These are phyloP conservation scores for Vaccinium macrocarpon DNA, from an alignment of 148 eudicot genomes.

Conservation along the genomic window DNA sequence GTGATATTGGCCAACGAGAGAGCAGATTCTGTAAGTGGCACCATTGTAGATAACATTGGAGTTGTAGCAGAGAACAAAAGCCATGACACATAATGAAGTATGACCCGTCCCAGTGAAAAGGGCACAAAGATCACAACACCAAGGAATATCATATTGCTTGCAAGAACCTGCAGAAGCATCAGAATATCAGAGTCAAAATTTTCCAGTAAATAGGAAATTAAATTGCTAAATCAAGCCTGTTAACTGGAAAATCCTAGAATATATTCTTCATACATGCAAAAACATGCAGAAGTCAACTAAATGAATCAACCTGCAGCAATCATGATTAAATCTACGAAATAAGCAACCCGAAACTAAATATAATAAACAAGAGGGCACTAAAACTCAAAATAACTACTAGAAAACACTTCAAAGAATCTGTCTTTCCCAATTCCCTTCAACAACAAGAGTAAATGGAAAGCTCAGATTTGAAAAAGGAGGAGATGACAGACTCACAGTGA, in stretches of 20 bases:
- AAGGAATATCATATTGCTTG: conserved; percentile 95
- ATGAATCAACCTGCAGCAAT: not conserved
- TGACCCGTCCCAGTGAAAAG: conserved; percentile 82
- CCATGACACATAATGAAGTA: conserved; percentile 75
- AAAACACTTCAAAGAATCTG: not conserved
- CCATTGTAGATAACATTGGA: conserved; percentile 66
- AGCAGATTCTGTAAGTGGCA: conserved; percentile 78
- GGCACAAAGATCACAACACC: conserved; percentile 88
- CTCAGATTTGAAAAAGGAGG: not conserved
- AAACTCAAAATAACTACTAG: not conserved
- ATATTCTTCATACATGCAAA: not conserved
- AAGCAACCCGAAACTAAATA: not conserved
- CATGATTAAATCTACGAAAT: not conserved
- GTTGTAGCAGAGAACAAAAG: conserved; percentile 59
- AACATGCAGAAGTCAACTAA: not conserved
- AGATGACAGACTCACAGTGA: conserved; percentile 51
- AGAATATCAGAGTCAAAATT: conserved; percentile 12
- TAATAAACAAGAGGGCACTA: not conserved
- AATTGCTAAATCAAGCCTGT: conserved; percentile 9
- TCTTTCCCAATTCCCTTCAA: not conserved
- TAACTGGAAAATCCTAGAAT: not conserved
- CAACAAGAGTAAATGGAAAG: not conserved
- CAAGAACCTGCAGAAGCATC: conserved; percentile 76
- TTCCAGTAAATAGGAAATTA: not conserved
- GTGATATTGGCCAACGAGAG: conserved; percentile 82